These are phyloP conservation scores for Myriosclerotinia duriaeana DNA, from an alignment of 2,329 filamentous ascomycete species.

Conservation along the genomic window DNA sequence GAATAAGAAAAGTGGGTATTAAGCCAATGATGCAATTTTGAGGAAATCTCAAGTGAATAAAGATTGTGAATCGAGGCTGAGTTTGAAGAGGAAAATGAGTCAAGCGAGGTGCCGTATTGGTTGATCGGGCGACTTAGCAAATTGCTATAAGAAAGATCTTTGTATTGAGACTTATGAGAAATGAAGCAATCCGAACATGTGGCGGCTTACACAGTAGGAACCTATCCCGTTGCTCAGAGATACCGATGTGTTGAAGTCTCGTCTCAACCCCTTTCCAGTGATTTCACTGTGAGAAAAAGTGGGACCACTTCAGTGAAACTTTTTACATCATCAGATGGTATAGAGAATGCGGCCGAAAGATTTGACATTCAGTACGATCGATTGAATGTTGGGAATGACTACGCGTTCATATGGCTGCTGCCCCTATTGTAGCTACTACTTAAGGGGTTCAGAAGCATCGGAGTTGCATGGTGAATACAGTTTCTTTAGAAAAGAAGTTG, in stretches of 20 bases:
- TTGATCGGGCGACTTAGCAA: not conserved
- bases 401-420: too few relatives aligned
- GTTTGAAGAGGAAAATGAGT: not conserved
- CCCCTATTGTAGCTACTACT: not conserved
- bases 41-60: slow-evolving; percentile 7
- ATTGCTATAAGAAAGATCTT: not conserved
- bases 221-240: not conserved
- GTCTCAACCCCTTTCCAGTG: slow-evolving; percentile 14
- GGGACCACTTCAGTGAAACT: not conserved
- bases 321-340: not conserved
- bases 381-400: not conserved
- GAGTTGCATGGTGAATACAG: not conserved
- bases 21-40: slow-evolving; percentile 13
- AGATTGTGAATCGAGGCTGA: slow-evolving; percentile 5
- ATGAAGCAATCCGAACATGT: not conserved
- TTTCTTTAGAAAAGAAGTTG: not conserved
- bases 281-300: not conserved
- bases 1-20: slow-evolving; percentile 6
- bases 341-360: not conserved
- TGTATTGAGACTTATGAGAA: not conserved
- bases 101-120: slow-evolving; percentile 12
- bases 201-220: not conserved
- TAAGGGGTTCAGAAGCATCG: not conserved
- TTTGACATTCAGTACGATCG: not conserved
- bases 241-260: not conserved